Percentiles rank a stretch among this genome's conserved stretches.
phyloP scores from a whole-genome alignment of 2,329 filamentous ascomycete species.

The Botrytis fabae region DNA sequence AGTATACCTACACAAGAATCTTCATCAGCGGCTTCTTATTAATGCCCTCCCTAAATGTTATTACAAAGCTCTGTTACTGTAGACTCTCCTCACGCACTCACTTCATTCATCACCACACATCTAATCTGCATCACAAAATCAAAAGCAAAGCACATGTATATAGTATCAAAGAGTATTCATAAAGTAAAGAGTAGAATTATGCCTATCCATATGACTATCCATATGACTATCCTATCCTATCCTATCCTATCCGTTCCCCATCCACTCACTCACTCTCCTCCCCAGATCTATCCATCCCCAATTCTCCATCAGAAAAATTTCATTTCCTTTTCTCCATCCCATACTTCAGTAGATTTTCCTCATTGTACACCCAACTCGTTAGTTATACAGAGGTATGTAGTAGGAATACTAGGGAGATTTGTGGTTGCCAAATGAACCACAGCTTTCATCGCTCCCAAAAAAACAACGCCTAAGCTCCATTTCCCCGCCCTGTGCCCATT shows the following conservation, averaged over 20 bases:
- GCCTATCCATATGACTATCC: background rate
- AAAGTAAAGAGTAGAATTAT: conserved; percentile 9
- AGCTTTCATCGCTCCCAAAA: background rate
- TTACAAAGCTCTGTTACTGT: background rate
- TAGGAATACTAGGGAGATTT: conserved; percentile 1
- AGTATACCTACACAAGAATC: background rate
- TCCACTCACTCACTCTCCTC: background rate
- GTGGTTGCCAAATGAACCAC: background rate
- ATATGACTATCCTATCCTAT: background rate
- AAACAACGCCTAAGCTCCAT: conserved; percentile 3
- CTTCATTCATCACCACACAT: background rate
- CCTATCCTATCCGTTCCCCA: background rate
- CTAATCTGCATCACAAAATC: background rate
- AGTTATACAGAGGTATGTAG: background rate
- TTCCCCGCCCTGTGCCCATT: background rate
- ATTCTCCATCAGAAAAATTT: background rate
- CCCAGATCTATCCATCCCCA: background rate
- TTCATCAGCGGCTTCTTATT: background rate
- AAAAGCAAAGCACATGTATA: background rate
- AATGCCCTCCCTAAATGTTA: background rate
- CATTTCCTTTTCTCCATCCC: background rate
- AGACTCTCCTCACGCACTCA: background rate
- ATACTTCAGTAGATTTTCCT: background rate
- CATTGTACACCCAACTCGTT: background rate
- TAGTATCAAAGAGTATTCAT: background rate